Evolutionary conservation across 2,329 filamentous ascomycete genomes (phyloP), one percentile per base, ranked within the genome.

Genomic region (Fusarium sp.): DNA sequence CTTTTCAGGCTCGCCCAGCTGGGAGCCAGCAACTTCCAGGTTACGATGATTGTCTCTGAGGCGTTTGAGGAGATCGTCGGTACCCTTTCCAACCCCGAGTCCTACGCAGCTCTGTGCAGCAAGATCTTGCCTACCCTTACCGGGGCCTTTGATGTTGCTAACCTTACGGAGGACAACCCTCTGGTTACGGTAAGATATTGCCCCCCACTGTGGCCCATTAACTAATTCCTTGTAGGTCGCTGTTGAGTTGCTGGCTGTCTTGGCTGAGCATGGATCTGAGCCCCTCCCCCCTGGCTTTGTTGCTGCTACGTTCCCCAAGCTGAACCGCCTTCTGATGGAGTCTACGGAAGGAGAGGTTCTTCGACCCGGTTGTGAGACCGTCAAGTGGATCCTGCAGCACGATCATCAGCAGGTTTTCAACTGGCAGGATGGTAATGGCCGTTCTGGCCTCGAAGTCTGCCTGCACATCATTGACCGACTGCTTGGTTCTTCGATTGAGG

Each of bases 391-490:
- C 83, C 89, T 99, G 37, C 89, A 92, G 75, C 95, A 98, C 81
- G 96, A 98, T 79, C 92, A 96, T 76, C 90, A 95, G 72, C 96
- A 98, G 80, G 91, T 98, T 47, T 93, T 98, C 77, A 90, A 89
- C 73, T 99, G 95, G 93, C 91, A 92, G 38, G 94, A 98, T 79
- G 90, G 92, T 74, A 90, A 88, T 52, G 93, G 93, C 45, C 94
- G 94, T 77, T 93, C 91, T 40, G 96, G 96, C 18, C 88, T 98
- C 13, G 95, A 98, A 82, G 92, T 97, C 34, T 94, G 94, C 67
- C 89, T 99, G 57, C 90, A 94, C 73, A 96, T 99, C 76, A 94
- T 99, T 72, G 96, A 98, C 81, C 93, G 96, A 57, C 89, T 99
- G 6, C 89, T 99, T 34, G 92, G 93, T 4, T 93, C 94, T 1